Percentiles rank a stretch among this genome's conserved stretches.
Conservation (phyloP, 768 basidiomycete species). For the Mycena maculata region DNA sequence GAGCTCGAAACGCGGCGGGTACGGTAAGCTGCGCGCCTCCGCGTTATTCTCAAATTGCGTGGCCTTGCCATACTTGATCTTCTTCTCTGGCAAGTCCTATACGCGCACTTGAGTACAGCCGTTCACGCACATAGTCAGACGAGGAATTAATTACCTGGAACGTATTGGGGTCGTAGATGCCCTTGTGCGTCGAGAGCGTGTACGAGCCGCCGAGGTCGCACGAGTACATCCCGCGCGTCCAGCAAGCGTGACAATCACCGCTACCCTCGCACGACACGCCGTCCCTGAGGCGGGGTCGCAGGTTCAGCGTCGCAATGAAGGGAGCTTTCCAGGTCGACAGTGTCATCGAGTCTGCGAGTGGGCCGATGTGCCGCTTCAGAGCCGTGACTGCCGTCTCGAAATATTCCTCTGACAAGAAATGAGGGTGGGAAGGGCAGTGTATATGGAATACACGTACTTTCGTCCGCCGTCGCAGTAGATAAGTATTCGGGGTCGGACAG, state of each 20-base stretch:
- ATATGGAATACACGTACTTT: slow-evolving; percentile 29
- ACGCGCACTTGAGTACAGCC: not conserved
- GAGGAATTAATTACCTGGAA: slow-evolving; percentile 16
- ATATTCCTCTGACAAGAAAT: slow-evolving; percentile 21
- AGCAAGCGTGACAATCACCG: slow-evolving; percentile 31
- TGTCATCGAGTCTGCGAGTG: slow-evolving; percentile 31
- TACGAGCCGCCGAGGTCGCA: slow-evolving; percentile 26
- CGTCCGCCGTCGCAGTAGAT: slow-evolving; percentile 25
- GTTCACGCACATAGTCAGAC: too few relatives aligned
- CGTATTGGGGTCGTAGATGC: slow-evolving; percentile 29
- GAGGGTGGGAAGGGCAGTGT: not conserved
- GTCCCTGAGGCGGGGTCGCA: slow-evolving; percentile 28
- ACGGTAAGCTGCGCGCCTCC: slow-evolving; percentile 33
- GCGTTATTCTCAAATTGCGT: slow-evolving; percentile 33
- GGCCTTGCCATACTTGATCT: slow-evolving; percentile 28
- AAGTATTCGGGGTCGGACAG: slow-evolving; percentile 29
- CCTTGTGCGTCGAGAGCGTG: slow-evolving; percentile 28
- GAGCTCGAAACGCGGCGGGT: slow-evolving; percentile 28
- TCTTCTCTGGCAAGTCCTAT: slow-evolving; percentile 25
- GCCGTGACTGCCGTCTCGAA: slow-evolving; percentile 28
- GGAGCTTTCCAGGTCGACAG: slow-evolving; percentile 34
- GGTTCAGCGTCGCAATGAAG: slow-evolving; percentile 29
- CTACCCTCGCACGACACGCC: slow-evolving; percentile 17
- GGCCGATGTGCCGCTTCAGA: slow-evolving; percentile 22
- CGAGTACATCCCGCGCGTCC: slow-evolving; percentile 32